A percentile compares a stretch with the other conserved stretches of the same genome.
phyloP scores from a whole-genome alignment of 306 rosid genomes.

The Crotalaria pallida region DNA sequence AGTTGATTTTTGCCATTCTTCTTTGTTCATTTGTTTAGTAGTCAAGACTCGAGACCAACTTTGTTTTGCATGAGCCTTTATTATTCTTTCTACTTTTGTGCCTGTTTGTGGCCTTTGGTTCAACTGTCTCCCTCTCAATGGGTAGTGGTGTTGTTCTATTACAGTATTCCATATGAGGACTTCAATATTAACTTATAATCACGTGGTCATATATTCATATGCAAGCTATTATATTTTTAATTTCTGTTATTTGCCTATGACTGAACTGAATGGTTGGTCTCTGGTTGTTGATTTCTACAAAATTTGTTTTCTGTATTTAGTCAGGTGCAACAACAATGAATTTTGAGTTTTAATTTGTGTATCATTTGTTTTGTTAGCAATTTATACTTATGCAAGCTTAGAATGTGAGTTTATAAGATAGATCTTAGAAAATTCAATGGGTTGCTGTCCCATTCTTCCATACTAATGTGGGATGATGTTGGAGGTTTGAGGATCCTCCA shows the following conservation, averaged over 20 bases:
- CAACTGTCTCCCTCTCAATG: background rate
- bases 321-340: background rate
- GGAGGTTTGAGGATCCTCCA: background rate
- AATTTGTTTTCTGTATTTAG: slow-evolving; percentile 4
- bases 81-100: background rate
- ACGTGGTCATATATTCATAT: background rate
- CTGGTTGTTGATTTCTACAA: background rate
- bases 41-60: background rate
- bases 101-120: background rate
- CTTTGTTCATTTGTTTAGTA: slow-evolving; percentile 1
- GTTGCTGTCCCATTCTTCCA: background rate
- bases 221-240: background rate
- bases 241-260: background rate
- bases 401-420: background rate
- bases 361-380: background rate
- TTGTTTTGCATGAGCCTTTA: background rate
- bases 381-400: background rate
- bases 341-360: background rate
- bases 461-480: background rate
- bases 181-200: background rate
- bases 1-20: background rate
- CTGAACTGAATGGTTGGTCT: background rate
- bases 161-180: background rate
- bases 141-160: background rate
- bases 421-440: background rate